Conservation (phyloP, 805 yeast genomes). For the Barnettozyma botsteinii region DNA sequence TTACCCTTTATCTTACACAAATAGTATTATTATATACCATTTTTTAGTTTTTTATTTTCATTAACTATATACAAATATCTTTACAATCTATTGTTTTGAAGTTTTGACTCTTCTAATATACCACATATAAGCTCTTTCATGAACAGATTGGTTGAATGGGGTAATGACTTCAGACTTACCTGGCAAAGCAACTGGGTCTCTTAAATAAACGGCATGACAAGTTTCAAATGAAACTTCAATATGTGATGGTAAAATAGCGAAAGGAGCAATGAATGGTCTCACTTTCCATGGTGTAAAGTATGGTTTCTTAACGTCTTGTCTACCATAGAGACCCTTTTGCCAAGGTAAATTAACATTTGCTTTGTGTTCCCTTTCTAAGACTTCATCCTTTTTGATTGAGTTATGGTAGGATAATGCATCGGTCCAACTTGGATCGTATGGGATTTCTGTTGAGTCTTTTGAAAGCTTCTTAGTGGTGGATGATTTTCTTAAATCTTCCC, state of each 20-base stretch:
- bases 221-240: slow-evolving; percentile 85
- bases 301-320: slow-evolving; percentile 67
- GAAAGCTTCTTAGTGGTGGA: slow-evolving; percentile 27
- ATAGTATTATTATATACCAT: no score
- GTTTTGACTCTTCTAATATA: slow-evolving; percentile 67
- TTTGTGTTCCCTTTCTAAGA: slow-evolving; percentile 44
- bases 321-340: slow-evolving; percentile 78
- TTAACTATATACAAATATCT: slow-evolving; percentile 3
- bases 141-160: slow-evolving; percentile 76
- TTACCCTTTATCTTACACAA: no score
- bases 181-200: slow-evolving; percentile 96
- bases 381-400: slow-evolving; percentile 38
- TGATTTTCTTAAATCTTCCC: slow-evolving; percentile 27
- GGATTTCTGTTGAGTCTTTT: slow-evolving; percentile 25
- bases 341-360: slow-evolving; percentile 66
- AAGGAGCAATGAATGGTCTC: slow-evolving; percentile 87
- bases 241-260: slow-evolving; percentile 88
- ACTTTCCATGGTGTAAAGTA: slow-evolving; percentile 98
- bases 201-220: slow-evolving; percentile 92
- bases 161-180: slow-evolving; percentile 94
- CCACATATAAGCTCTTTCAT: slow-evolving; percentile 93
- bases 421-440: slow-evolving; percentile 49
- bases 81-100: slow-evolving; percentile 12
- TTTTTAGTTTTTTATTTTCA: no score
- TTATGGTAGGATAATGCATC: slow-evolving; percentile 37